Evolutionary conservation across 2,329 filamentous ascomycete species (phyloP), one percentile per base, ranked within the genome.

Genomic region (Alternaria tenuissima): DNA sequence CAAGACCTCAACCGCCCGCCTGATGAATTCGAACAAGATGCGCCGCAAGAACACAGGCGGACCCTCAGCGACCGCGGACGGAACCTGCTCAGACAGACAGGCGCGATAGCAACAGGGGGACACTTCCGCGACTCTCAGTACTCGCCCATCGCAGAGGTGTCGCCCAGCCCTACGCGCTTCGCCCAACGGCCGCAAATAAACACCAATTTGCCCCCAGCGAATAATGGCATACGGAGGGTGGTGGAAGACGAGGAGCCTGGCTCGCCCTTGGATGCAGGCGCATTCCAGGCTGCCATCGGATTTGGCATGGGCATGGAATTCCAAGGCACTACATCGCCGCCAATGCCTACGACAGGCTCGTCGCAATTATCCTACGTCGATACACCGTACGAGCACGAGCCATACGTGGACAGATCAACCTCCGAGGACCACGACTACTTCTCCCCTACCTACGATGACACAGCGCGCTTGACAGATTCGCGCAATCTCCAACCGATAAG

Each of bases 401-500:
- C 72, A 1, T 78, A 78, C 59, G 55, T 64, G 34, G 48, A 59
- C 32, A 80, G 83, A 66, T 72, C 49, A 64, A 78, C 86, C 63
- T 88, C 88, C 64, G 71, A 86, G 55, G 81, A 82, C 36, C 81
- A 83, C n/a, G 71, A 84, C 57, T 88, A 86, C 71, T 85, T 85
- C 62, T 83, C 86, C 5, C 81, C 83, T 32, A 51, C 67, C 42
- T 83, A 87, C 63, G 82, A 87, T 76, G 80, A 90, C 81, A 84
- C 87, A 73, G 78, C 87, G 74, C 86, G 83, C 14, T 76, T 89
- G 74, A 90, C 88, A 1, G 84, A 88, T 66, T 74, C 79, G 56
- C 81, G 79, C 59, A 82, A 85, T 63, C 74, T 88, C 43, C 84
- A 87, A 63, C 86, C 87, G 43, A 85, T 88, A 43, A 85, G 83